Base-by-base conservation (phyloP, 495 filamentous ascomycete genomes). In the Penicillium soppii region DNA sequence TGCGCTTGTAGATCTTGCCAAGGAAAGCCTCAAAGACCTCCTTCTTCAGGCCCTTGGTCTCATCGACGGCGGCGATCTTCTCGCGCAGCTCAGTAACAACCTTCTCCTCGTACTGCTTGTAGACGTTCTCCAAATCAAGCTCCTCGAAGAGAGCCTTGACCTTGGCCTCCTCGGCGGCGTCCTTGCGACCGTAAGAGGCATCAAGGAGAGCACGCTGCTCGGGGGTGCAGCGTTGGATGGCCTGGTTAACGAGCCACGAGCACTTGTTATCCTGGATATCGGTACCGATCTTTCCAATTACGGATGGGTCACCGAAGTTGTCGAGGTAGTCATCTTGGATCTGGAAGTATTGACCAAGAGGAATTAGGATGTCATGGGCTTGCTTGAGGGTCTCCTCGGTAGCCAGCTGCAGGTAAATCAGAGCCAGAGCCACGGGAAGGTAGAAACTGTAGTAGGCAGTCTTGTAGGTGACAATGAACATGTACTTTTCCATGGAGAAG, bases 261-360 rank as follows among this genome's bases (percentile, higher is more conserved):
- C 94, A 98, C 79, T 98, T 98, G 82, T 98, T 98, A 70, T 98
- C 94, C 76, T 90, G 82, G 66, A 98, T 98, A 64, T 98, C 94
- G 52, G 95, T 98, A 46, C 94, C 94, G 56, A 98, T 95, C 82
- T 98, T 98, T 63, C 94, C 94, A 62, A 98, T 94, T 89, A 95
- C 80, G 26, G 88, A 83, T 20, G 94, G 91, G 59, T 91, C 85
- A 54, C 94, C 95, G 58, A 91, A 98, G 71, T 90, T 92, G 77
- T 98, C 95, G 35, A 98, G 88, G 77, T 92, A 98, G 79, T 98
- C 95, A 65, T 98, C 94, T 72, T 97, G 94, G 57, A 95, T 82
- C 71, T 98, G 94, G 82, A 98, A 98, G 78, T 97, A 98, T 73
- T 97, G 91, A 57, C 94, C 94, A 65, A 97, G 85, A n/a, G 94